Evolutionary conservation across 306 rosid genomes (phyloP), one percentile per base, ranked within the genome.

Genomic region (Adenanthera pavonina): DNA sequence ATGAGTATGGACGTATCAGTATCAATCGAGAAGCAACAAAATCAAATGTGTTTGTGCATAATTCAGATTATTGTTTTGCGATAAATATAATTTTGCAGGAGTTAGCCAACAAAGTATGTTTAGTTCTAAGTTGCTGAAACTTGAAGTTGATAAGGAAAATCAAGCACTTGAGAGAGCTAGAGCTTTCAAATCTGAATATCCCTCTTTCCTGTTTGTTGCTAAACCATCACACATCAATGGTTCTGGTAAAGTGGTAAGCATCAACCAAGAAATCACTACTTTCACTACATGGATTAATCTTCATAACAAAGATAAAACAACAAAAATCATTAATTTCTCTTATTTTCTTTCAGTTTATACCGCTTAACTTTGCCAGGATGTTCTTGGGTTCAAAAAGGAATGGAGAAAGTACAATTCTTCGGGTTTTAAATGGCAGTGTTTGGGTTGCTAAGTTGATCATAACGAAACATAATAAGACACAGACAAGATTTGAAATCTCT

Each of bases 151-250:
- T 16, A 17, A 74, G 41, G 20, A 15, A 7, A 54, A 20, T 51
- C 10, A 49, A 10, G 49, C 74, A 30, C 69, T 82, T 76, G 82
- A 77, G 3, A 69, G 81, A 82, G 81, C 81, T 35, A 69, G 8
- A 3, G 52, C 73, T 60, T 76, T 82, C 78, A 69, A 48, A 76
- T 10, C 80, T 41, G 35, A 19, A 10, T 51, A 81, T 53, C 80
- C 84, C 0, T 81, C 54, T 67, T 74, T 81, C 40, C 13, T 30
- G 54, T 0, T 43, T 66, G 66, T 74, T 35, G 69, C 69, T 64
- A 4, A 3, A 47, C 77, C 72, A 59, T 75, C 81, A 7, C 69
- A 82, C 51, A 6, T 75, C 34, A 3, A 17, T 20, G 4, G 3
- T 3, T 7, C 1, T 16, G 0, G 0, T 65, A 0, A 0, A 2